Base-by-base conservation (phyloP, 257 asterid genomes). In the Oldenlandia corymbosa region DNA sequence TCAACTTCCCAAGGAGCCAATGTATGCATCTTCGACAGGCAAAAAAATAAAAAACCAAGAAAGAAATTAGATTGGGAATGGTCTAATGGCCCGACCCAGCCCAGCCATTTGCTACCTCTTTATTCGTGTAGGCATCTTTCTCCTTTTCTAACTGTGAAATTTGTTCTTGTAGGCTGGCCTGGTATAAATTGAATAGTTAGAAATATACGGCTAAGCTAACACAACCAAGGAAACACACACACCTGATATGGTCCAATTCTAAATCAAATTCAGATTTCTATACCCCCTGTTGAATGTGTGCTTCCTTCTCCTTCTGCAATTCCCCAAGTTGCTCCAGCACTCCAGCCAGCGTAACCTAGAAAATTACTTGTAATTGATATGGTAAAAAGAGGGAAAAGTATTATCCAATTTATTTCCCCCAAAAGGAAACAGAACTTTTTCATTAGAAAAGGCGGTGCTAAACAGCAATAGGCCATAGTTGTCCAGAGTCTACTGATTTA, bases 121-220 rank as follows among this genome's bases (percentile, higher is more conserved):
- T 82, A 63, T 66, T 75, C 71, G 76, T 42, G 43, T 71, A 66
- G n/a, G 68, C 72, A 55, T 72, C 78, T 16, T 76, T 84, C 70
- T 84, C 84, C 67, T 68, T 76, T 46, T 79, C 80, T 80, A 80
- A 66, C 66, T 75, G 80, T 27, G 65, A 26, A 42, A 78, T 72
- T 66, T 68, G 80, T 72, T 73, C 87, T 69, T 71, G 80, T 37
- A 75, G 71, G 63, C 57, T 71, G 50, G 76, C 81, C 94, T 85
- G 90, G 86, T 65, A 76, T 75, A 73, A 74, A 47, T 48, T 64
- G 48, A 65, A 62, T n/a, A 56, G 71, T 78, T 65, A 82, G 52
- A 56, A 60, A 46, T 16, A 17, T 42, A 26, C 10, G 17, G 27
- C 41, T 42, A 28, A 69, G 53, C 57, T 39, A 58, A 55, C 28